phyloP scores from a whole-genome alignment of 2,329 filamentous ascomycete species.

The Neofusicoccum ribis region DNA sequence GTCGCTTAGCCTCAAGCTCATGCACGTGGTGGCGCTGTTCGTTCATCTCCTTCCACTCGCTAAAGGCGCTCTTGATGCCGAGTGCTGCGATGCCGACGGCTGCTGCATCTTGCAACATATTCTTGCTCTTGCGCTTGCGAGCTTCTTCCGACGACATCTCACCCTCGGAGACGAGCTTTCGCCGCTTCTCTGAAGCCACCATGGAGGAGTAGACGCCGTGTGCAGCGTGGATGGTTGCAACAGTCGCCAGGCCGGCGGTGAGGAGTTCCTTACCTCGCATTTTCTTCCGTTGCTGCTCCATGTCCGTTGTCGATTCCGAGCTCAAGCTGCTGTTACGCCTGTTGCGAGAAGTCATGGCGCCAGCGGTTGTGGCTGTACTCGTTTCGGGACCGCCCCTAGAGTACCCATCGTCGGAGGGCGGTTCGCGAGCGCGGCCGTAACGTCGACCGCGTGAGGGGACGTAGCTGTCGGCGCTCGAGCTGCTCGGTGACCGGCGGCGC shows the following conservation, averaged over 20 bases:
- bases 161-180: slow-evolving; percentile 61
- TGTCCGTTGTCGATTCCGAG: slow-evolving; percentile 60
- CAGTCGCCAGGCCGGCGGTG: slow-evolving; percentile 65
- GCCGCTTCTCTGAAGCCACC: slow-evolving; percentile 63
- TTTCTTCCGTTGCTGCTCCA: slow-evolving; percentile 64
- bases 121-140: slow-evolving; percentile 62
- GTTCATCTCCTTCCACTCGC: slow-evolving; percentile 68
- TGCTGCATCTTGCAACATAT: slow-evolving; percentile 64
- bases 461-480: slow-evolving; percentile 53
- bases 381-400: neutral
- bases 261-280: slow-evolving; percentile 66
- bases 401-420: neutral
- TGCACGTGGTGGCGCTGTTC: slow-evolving; percentile 59
- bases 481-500: slow-evolving; percentile 45
- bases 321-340: slow-evolving; percentile 42
- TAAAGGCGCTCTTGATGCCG: slow-evolving; percentile 66
- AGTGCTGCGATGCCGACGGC: slow-evolving; percentile 66
- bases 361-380: slow-evolving; percentile 26
- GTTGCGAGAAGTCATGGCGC: slow-evolving; percentile 29
- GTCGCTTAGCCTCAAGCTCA: slow-evolving; percentile 54
- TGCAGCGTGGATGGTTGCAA: slow-evolving; percentile 69
- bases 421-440: slow-evolving; percentile 21
- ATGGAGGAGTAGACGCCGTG: slow-evolving; percentile 65
- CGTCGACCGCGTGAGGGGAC: slow-evolving; percentile 50
- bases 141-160: slow-evolving; percentile 65